phyloP scores from a whole-genome alignment of 768 basidiomycete species.

The Podaxis carcinomalis region DNA sequence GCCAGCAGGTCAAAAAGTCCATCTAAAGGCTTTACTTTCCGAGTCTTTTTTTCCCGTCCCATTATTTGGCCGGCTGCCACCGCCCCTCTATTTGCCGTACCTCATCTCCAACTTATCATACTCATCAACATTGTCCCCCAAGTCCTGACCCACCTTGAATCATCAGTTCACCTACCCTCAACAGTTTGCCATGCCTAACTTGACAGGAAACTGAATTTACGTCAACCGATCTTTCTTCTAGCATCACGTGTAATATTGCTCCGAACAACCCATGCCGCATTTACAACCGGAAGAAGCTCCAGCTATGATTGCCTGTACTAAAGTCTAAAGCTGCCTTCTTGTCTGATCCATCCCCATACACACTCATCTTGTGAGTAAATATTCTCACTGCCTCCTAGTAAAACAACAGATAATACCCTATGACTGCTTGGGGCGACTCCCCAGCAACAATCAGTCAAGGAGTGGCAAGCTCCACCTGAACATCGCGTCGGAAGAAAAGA shows the following conservation, averaged over 20 bases:
- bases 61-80: too few relatives aligned
- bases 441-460: too few relatives aligned
- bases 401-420: too few relatives aligned
- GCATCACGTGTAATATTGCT: neutral
- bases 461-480: too few relatives aligned
- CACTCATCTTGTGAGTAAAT: too few relatives aligned
- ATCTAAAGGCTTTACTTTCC: neutral
- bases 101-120: neutral
- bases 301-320: too few relatives aligned
- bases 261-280: neutral
- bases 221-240: conserved; percentile 5
- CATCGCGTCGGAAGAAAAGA: too few relatives aligned
- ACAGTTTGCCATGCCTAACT: neutral
- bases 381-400: too few relatives aligned
- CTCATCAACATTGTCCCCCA: neutral
- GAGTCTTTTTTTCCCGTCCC: neutral
- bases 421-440: too few relatives aligned
- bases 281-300: neutral
- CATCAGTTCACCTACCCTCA: neutral
- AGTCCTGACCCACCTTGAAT: neutral
- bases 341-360: too few relatives aligned
- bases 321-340: too few relatives aligned
- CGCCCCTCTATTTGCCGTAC: neutral
- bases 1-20: neutral
- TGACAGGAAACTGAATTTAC: neutral